These are phyloP conservation scores for Penicillium verhagenii DNA, from an alignment of 495 filamentous ascomycete genomes.

Conservation along the genomic window DNA sequence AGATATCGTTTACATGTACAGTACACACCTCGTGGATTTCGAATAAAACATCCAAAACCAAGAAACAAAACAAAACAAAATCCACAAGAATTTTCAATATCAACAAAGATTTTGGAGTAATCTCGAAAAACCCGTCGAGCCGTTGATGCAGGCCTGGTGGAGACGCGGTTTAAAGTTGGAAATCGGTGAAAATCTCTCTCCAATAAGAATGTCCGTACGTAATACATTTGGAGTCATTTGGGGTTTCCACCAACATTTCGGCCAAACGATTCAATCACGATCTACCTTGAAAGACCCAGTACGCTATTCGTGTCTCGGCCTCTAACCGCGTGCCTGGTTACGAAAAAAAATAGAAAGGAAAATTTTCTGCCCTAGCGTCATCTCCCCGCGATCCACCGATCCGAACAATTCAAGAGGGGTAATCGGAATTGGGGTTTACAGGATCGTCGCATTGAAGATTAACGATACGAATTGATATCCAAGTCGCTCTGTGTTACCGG, in stretches of 20 bases:
- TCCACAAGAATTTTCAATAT: no score
- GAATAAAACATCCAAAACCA: no score
- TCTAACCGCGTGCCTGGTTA: background rate
- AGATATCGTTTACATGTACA: no score
- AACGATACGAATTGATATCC: background rate
- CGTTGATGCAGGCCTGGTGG: constrained; percentile 2
- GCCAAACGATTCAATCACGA: constrained; percentile 27
- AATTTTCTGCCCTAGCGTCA: constrained; percentile 17
- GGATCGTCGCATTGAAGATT: background rate
- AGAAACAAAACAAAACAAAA: no score
- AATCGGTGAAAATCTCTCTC: constrained; percentile 15
- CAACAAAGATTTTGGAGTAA: background rate
- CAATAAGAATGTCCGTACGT: constrained; percentile 26
- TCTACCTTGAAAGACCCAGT: constrained; percentile 1
- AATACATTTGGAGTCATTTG: constrained; percentile 25
- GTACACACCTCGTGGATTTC: no score
- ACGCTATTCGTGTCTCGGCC: background rate
- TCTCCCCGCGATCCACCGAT: constrained; percentile 14
- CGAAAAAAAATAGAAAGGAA: constrained; percentile 4
- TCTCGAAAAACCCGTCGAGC: background rate
- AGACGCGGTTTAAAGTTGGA: constrained; percentile 16
- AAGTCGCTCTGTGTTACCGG: background rate
- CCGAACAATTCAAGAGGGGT: constrained; percentile 7
- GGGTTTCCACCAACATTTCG: constrained; percentile 15
- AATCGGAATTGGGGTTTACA: constrained; percentile 4